Percentiles rank a stretch among this genome's conserved stretches.
Evolutionary conservation across 2,329 filamentous ascomycete genomes (phyloP).

Genomic region (Cylindrodendrum hubeiense): DNA sequence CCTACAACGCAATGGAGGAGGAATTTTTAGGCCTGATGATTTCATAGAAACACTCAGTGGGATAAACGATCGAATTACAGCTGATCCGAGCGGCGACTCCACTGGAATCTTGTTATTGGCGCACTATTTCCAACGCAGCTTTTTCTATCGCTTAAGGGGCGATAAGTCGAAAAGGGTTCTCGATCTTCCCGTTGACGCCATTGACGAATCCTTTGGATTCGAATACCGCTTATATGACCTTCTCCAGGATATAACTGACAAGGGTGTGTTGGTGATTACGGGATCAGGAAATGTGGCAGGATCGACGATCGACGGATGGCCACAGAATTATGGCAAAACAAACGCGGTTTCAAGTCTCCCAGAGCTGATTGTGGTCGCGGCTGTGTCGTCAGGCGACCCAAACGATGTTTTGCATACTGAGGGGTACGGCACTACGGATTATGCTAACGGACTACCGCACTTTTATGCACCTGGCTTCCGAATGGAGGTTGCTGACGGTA

Average conservation of each 20-base stretch:
- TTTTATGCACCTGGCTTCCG: neutral
- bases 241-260: neutral
- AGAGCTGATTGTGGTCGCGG: slow-evolving; percentile 1
- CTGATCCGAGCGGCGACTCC: neutral
- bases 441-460: neutral
- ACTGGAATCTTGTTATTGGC: slow-evolving; percentile 3
- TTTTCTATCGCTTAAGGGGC: neutral
- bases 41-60: slow-evolving; percentile 1
- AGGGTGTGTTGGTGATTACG: neutral
- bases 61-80: neutral
- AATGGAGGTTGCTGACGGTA: neutral
- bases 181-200: neutral
- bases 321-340: neutral
- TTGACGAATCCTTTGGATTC: neutral
- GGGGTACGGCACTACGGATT: neutral
- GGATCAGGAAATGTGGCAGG: neutral
- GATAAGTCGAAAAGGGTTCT: neutral
- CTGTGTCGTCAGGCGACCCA: neutral
- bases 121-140: neutral
- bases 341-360: neutral
- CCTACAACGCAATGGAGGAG: neutral
- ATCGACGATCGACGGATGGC: neutral
- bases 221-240: neutral
- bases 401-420: neutral
- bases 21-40: neutral